These are phyloP conservation scores for Aspergillus texensis DNA, from an alignment of 2,329 filamentous ascomycete genomes.

Conservation along the genomic window DNA sequence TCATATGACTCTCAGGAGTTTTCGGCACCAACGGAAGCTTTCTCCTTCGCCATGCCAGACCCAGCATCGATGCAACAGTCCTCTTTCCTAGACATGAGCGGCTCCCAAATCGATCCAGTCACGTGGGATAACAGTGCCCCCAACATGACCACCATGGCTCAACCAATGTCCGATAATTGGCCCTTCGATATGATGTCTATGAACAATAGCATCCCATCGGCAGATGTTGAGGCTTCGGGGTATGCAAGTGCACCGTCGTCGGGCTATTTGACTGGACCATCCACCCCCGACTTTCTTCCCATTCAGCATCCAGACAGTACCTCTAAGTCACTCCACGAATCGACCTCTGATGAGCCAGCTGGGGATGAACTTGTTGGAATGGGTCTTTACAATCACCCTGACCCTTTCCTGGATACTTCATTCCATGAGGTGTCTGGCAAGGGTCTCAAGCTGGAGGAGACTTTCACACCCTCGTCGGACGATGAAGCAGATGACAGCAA, in stretches of 20 bases:
- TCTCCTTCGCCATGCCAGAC: constrained; percentile 25
- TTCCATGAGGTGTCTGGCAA: constrained; percentile 65
- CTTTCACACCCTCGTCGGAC: constrained; percentile 67
- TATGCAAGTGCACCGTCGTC: constrained; percentile 41
- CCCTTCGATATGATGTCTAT: constrained; percentile 37
- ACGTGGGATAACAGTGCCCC: constrained; percentile 28
- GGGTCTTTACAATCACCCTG: constrained; percentile 76
- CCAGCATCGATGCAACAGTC: constrained; percentile 26
- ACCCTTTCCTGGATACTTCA: constrained; percentile 59
- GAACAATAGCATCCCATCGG: constrained; percentile 34
- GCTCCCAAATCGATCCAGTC: constrained; percentile 30
- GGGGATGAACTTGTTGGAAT: constrained; percentile 79
- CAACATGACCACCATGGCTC: constrained; percentile 24
- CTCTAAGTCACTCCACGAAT: constrained; percentile 30
- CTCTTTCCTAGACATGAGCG: constrained; percentile 26
- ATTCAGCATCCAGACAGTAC: constrained; percentile 36
- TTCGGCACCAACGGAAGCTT: constrained; percentile 25
- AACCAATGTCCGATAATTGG: constrained; percentile 34
- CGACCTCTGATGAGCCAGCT: constrained; percentile 58
- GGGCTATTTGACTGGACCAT: constrained; percentile 36
- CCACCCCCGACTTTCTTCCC: constrained; percentile 44
- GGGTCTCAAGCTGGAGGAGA: constrained; percentile 79
- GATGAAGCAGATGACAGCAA: constrained; percentile 61
- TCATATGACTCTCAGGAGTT: constrained; percentile 26
- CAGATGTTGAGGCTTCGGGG: constrained; percentile 32